Evolutionary conservation across 1,139 yeast species (phyloP).

Genomic region (Saccharomycopsis phalli): DNA sequence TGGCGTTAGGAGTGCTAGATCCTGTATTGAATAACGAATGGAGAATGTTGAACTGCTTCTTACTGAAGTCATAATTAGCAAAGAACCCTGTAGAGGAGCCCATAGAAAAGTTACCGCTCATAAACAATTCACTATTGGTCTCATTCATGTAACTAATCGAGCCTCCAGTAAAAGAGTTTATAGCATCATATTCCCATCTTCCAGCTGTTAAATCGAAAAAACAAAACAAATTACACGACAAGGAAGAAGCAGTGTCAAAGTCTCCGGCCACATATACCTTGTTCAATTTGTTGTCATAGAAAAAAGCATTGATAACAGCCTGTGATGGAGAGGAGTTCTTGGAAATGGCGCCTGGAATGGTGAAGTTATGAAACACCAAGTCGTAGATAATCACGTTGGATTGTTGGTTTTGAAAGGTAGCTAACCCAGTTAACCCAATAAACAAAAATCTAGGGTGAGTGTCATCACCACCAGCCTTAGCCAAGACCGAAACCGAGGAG

Average conservation of each 20-base stretch:
- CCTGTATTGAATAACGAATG: conserved; percentile 21
- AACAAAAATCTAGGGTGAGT: conserved; percentile 28
- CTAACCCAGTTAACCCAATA: conserved; percentile 30
- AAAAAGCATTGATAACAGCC: conserved; percentile 44
- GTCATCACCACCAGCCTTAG: conserved; percentile 10
- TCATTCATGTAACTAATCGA: conserved; percentile 47
- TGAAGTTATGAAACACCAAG: conserved; percentile 26
- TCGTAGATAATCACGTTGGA: conserved; percentile 46
- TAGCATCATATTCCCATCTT: conserved; percentile 44
- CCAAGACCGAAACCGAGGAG: conserved; percentile 12
- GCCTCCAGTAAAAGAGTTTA: conserved; percentile 42
- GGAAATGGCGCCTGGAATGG: conserved; percentile 22
- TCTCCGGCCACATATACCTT: conserved; percentile 70
- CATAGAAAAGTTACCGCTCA: conserved; percentile 53
- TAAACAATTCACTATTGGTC: conserved; percentile 40
- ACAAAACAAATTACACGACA: conserved; percentile 58
- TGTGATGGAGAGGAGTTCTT: conserved; percentile 24
- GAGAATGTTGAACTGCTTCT: conserved; percentile 8
- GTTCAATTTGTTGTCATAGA: conserved; percentile 40
- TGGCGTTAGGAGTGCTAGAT: conserved; percentile 22
- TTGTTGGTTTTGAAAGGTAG: conserved; percentile 25
- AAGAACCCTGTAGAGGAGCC: conserved; percentile 34
- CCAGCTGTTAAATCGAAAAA: conserved; percentile 50
- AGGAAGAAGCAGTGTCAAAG: conserved; percentile 51
- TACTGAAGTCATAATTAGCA: conserved; percentile 44